These are phyloP conservation scores for Viola pubescens DNA, from an alignment of 441 rosid species.

Conservation along the genomic window DNA sequence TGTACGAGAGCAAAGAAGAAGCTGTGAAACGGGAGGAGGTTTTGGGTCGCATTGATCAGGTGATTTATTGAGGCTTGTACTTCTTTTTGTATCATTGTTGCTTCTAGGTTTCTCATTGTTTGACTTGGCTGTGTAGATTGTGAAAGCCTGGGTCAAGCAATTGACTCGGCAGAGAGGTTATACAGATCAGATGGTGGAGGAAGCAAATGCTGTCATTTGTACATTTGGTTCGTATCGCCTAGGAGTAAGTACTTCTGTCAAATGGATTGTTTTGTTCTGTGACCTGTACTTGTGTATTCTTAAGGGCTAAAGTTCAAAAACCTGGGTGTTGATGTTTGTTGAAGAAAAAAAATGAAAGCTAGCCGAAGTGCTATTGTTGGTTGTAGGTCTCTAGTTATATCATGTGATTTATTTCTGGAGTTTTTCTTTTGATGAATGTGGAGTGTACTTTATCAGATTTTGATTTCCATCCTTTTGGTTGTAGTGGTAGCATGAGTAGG, in stretches of 20 bases:
- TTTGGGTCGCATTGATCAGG: constrained; percentile 43
- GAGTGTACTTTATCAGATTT: no score
- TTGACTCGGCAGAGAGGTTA: constrained; percentile 48
- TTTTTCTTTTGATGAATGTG: no score
- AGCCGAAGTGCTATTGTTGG: no score
- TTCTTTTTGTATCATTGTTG: background rate
- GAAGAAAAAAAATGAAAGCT: no score
- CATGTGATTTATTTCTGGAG: no score
- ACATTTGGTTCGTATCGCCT: constrained; percentile 67
- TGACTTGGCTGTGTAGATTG: constrained; percentile 30
- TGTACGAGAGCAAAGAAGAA: constrained; percentile 56
- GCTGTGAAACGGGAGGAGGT: constrained; percentile 45
- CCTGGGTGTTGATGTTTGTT: no score
- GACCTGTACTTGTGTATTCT: background rate
- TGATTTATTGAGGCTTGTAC: constrained; percentile 10
- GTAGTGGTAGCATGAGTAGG: no score
- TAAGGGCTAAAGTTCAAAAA: no score
- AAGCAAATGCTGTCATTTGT: constrained; percentile 59
- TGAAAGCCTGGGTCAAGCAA: constrained; percentile 56
- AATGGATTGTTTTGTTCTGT: background rate
- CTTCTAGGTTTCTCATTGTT: background rate
- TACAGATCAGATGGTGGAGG: constrained; percentile 60
- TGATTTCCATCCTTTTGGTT: no score
- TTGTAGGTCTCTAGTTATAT: no score
- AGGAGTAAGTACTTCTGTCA: constrained; percentile 34